Conservation (phyloP, 805 yeast species). For the Candida palmyrensis region DNA sequence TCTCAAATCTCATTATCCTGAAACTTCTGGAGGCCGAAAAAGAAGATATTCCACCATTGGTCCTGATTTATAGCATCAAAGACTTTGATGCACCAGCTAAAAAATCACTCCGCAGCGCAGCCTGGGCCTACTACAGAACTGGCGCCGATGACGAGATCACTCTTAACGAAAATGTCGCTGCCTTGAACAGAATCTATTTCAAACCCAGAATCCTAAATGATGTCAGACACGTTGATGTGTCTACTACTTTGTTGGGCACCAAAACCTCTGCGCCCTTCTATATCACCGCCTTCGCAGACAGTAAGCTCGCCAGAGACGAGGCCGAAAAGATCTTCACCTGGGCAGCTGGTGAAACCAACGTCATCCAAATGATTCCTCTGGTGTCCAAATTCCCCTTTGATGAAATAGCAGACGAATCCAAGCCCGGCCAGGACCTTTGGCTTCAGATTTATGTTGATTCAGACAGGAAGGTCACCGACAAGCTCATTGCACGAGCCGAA, state of each 20-base stretch:
- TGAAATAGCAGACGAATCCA: slow-evolving; percentile 32
- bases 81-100: slow-evolving; percentile 40
- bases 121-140: slow-evolving; percentile 42
- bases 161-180: slow-evolving; percentile 37
- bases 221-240: slow-evolving; percentile 23
- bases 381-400: slow-evolving; percentile 36
- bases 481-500: slow-evolving; percentile 33
- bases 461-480: slow-evolving; percentile 18
- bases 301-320: slow-evolving; percentile 37
- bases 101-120: slow-evolving; percentile 22
- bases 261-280: slow-evolving; percentile 42
- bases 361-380: slow-evolving; percentile 46
- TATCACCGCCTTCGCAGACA: slow-evolving; percentile 44
- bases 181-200: slow-evolving; percentile 38
- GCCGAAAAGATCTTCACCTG: slow-evolving; percentile 39
- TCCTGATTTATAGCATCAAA: slow-evolving; percentile 24
- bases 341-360: slow-evolving; percentile 35
- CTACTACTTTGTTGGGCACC: slow-evolving; percentile 24
- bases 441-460: slow-evolving; percentile 44
- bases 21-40: not conserved
- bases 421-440: slow-evolving; percentile 37
- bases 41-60: slow-evolving; percentile 22
- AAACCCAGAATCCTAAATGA: slow-evolving; percentile 40
- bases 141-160: slow-evolving; percentile 49
- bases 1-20: not conserved